These are phyloP conservation scores for Microsporum ferrugineum DNA, from an alignment of 2,329 filamentous ascomycete genomes.

Conservation along the genomic window DNA sequence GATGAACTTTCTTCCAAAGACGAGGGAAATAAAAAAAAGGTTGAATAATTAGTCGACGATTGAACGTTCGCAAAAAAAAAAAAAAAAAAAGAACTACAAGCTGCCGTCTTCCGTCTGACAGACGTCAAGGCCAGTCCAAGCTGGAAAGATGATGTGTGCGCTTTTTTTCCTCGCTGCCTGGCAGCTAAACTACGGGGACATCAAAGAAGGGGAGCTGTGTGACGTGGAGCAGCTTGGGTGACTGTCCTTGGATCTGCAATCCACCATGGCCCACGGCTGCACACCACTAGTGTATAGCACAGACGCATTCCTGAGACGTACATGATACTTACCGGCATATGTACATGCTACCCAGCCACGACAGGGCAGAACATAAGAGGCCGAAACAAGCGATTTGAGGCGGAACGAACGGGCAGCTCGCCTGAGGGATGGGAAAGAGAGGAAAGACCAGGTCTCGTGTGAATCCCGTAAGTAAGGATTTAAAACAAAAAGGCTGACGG, in stretches of 20 bases:
- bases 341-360: neutral
- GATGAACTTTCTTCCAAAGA: neutral
- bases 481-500: too few relatives aligned
- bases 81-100: neutral
- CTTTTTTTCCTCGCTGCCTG: neutral
- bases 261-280: neutral
- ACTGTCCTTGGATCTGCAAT: neutral
- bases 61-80: neutral
- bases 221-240: neutral
- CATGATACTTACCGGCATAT: neutral
- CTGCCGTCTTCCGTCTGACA: neutral
- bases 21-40: neutral
- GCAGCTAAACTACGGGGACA: neutral
- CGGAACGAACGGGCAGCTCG: neutral
- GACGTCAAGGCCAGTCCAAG: neutral
- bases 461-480: neutral
- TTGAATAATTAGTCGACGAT: neutral
- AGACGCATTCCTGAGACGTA: neutral
- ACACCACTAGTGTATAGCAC: constrained; percentile 2
- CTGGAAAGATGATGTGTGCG: neutral
- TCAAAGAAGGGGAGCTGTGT: neutral
- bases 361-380: neutral
- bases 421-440: neutral
- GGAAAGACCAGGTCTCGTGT: neutral
- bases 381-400: neutral